Percentiles rank a stretch among this genome's conserved stretches.
phyloP scores from a whole-genome alignment of 305 asterid genomes.

The Ruellia speciosa region DNA sequence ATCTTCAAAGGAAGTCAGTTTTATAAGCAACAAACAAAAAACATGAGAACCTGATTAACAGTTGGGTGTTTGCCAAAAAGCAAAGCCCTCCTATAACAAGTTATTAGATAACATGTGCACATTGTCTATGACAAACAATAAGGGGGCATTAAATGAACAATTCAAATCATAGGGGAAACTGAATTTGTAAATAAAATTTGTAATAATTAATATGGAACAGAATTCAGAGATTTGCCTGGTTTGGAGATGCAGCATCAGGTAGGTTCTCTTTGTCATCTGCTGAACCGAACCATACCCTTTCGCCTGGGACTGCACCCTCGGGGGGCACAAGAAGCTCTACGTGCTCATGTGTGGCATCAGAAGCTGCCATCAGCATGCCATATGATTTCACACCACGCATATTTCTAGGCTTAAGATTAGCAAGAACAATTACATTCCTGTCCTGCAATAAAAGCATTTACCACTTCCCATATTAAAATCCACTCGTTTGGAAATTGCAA shows the following conservation, averaged over 20 bases:
- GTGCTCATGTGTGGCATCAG: conserved; percentile 75
- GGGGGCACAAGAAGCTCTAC: conserved; percentile 89
- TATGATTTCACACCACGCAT: conserved; percentile 89
- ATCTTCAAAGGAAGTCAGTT: too few species aligned
- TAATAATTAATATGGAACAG: background rate
- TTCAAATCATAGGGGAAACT: background rate
- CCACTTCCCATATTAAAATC: conserved; percentile 10
- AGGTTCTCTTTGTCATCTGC: conserved; percentile 53
- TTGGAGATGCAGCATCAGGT: conserved; percentile 74
- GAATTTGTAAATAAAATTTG: background rate
- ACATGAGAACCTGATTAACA: too few species aligned
- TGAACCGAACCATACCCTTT: conserved; percentile 90
- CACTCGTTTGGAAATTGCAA: background rate
- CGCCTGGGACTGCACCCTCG: conserved; percentile 71
- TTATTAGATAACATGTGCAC: too few species aligned
- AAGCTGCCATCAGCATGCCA: conserved; percentile 98
- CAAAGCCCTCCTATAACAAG: too few species aligned
- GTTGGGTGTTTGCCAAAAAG: too few species aligned
- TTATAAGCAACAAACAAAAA: too few species aligned
- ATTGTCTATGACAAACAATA: too few species aligned
- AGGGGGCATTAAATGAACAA: too few species aligned
- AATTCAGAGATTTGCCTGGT: conserved; percentile 52
- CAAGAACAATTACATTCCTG: conserved; percentile 71
- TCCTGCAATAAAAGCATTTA: conserved; percentile 37
- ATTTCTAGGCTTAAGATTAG: conserved; percentile 87